phyloP scores from a whole-genome alignment of 331 rosid species.

The Ulmus americana region DNA sequence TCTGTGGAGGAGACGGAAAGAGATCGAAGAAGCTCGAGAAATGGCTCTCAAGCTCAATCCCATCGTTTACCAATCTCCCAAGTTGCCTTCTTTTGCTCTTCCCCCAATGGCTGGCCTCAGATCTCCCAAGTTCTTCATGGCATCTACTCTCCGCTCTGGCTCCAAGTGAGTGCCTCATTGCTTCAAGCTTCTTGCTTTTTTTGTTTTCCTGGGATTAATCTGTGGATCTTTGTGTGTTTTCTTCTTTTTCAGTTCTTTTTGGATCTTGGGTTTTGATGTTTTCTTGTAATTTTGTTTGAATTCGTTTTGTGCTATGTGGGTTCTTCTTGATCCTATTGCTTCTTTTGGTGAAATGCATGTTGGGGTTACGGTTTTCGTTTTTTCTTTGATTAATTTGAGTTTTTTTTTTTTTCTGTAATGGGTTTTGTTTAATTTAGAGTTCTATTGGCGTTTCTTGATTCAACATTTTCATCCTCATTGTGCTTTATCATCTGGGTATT shows the following conservation, averaged over 20 bases:
- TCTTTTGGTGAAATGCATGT: background rate
- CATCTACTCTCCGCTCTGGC: slow-evolving; percentile 76
- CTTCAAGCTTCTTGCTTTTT: background rate
- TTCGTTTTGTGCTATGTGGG: background rate
- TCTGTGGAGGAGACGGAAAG: slow-evolving; percentile 17
- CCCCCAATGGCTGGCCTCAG: slow-evolving; percentile 64
- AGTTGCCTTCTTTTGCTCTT: slow-evolving; percentile 42
- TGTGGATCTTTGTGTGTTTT: background rate
- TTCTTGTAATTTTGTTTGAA: background rate
- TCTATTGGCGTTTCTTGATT: background rate
- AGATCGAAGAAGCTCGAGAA: background rate
- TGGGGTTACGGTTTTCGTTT: background rate
- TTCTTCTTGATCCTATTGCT: background rate
- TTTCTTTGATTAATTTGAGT: background rate
- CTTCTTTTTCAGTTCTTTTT: background rate
- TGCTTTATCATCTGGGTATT: too few relatives aligned
- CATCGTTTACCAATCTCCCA: slow-evolving; percentile 34
- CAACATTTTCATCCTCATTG: background rate
- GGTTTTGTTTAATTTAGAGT: background rate
- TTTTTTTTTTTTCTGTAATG: too few relatives aligned
- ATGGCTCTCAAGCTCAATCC: slow-evolving; percentile 61
- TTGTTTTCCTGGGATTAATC: background rate
- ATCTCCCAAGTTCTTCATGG: slow-evolving; percentile 79
- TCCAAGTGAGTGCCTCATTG: slow-evolving; percentile 28
- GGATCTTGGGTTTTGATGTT: slow-evolving; percentile 15